These are phyloP conservation scores for Penicillium olsonii DNA, from an alignment of 2,329 filamentous ascomycete genomes.

Conservation along the genomic window DNA sequence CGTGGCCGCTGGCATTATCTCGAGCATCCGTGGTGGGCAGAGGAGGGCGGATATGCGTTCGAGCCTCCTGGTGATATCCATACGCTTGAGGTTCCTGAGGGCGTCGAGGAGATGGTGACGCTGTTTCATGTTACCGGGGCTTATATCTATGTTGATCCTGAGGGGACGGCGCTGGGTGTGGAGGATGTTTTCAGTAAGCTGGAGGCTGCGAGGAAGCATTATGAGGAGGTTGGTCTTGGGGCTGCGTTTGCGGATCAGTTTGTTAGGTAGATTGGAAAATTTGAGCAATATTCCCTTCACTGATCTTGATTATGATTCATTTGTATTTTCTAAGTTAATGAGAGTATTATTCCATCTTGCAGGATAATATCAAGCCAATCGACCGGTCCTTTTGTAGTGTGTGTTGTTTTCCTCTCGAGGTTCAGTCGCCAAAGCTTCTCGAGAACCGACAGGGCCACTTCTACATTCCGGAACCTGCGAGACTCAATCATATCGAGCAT, in stretches of 20 bases:
- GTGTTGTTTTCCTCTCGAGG: neutral
- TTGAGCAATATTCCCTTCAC: neutral
- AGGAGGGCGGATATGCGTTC: slow-evolving; percentile 37
- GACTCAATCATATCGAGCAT: slow-evolving; percentile 20
- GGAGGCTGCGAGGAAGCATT: slow-evolving; percentile 31
- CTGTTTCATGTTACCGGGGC: slow-evolving; percentile 40
- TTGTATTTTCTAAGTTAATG: slow-evolving; percentile 3
- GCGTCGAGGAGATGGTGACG: slow-evolving; percentile 37
- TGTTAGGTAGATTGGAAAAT: slow-evolving; percentile 12
- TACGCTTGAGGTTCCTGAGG: slow-evolving; percentile 37
- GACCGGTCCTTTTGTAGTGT: neutral
- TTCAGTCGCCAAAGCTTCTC: slow-evolving; percentile 12
- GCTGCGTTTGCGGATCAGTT: slow-evolving; percentile 32
- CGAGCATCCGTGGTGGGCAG: slow-evolving; percentile 41
- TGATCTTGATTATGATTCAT: neutral
- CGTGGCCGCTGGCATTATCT: slow-evolving; percentile 40
- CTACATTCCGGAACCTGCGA: slow-evolving; percentile 15
- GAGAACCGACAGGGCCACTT: slow-evolving; percentile 10
- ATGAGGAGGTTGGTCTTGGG: slow-evolving; percentile 35
- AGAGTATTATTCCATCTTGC: slow-evolving; percentile 5
- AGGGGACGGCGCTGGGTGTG: slow-evolving; percentile 32
- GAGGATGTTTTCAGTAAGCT: slow-evolving; percentile 41
- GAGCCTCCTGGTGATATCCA: slow-evolving; percentile 41
- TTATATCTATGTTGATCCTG: slow-evolving; percentile 38
- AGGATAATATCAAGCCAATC: slow-evolving; percentile 12